phyloP scores from a whole-genome alignment of 2,329 filamentous ascomycete species.

The Fusarium graminum region DNA sequence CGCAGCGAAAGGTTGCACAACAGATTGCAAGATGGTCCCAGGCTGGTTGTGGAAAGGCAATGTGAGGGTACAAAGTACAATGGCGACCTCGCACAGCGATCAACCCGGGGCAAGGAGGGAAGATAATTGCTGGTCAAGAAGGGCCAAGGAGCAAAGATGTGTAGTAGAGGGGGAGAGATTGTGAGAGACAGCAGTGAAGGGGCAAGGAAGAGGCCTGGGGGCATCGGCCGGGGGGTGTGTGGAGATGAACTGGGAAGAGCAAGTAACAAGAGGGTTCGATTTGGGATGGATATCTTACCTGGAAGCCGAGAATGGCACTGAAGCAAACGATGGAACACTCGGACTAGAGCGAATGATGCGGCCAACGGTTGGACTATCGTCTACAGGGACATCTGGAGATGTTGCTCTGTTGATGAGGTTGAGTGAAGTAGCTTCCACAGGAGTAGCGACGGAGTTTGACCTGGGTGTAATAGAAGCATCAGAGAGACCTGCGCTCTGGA shows the following conservation, averaged over 20 bases:
- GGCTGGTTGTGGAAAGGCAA: slow-evolving; percentile 38
- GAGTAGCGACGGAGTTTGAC: slow-evolving; percentile 33
- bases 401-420: slow-evolving; percentile 29
- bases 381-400: slow-evolving; percentile 48
- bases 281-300: slow-evolving; percentile 50
- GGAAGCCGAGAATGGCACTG: slow-evolving; percentile 44
- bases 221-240: slow-evolving; percentile 42
- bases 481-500: slow-evolving; percentile 59
- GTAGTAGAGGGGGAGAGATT: slow-evolving; percentile 44
- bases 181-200: slow-evolving; percentile 44
- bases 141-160: slow-evolving; percentile 28
- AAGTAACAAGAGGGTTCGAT: slow-evolving; percentile 27
- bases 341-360: slow-evolving; percentile 48
- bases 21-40: slow-evolving; percentile 42
- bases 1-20: slow-evolving; percentile 43
- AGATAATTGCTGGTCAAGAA: slow-evolving; percentile 38
- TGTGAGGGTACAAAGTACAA: slow-evolving; percentile 40
- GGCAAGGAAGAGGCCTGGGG: slow-evolving; percentile 42
- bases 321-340: slow-evolving; percentile 40
- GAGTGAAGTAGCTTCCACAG: slow-evolving; percentile 27
- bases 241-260: slow-evolving; percentile 34
- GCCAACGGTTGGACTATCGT: slow-evolving; percentile 64
- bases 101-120: slow-evolving; percentile 29
- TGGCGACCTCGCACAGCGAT: slow-evolving; percentile 46
- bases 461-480: slow-evolving; percentile 35